Evolutionary conservation across 345 rosid species (phyloP).

Genomic region (Hibiscus tridactylites): DNA sequence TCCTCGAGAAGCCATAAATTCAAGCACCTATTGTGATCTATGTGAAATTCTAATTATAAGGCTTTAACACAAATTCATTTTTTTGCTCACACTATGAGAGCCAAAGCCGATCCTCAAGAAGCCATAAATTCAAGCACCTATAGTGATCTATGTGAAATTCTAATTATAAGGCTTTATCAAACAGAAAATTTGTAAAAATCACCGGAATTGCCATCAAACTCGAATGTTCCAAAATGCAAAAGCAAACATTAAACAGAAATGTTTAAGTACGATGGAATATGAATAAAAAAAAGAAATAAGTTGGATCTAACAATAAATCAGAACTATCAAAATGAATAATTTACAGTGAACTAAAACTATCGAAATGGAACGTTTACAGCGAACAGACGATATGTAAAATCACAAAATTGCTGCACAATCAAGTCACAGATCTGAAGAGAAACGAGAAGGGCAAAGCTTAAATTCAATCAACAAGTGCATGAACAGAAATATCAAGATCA

Average conservation of each 20-base stretch:
- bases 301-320: neutral
- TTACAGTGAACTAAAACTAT: neutral
- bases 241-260: neutral
- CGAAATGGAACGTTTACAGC: neutral
- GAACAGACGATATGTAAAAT: neutral
- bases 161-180: neutral
- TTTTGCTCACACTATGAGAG: neutral
- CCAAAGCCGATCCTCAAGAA: neutral
- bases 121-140: neutral
- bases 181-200: neutral
- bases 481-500: neutral
- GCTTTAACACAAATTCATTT: neutral
- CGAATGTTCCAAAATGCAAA: neutral
- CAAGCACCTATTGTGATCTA: neutral
- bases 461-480: neutral
- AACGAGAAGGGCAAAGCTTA: neutral
- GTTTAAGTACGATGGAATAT: neutral
- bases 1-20: neutral
- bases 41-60: neutral
- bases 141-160: neutral
- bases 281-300: neutral
- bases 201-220: neutral
- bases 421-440: neutral
- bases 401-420: neutral
- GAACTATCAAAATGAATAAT: neutral